Percentiles rank a stretch among this genome's conserved stretches.
phyloP scores from a whole-genome alignment of 768 basidiomycete genomes.

The Amanita molliuscula region DNA sequence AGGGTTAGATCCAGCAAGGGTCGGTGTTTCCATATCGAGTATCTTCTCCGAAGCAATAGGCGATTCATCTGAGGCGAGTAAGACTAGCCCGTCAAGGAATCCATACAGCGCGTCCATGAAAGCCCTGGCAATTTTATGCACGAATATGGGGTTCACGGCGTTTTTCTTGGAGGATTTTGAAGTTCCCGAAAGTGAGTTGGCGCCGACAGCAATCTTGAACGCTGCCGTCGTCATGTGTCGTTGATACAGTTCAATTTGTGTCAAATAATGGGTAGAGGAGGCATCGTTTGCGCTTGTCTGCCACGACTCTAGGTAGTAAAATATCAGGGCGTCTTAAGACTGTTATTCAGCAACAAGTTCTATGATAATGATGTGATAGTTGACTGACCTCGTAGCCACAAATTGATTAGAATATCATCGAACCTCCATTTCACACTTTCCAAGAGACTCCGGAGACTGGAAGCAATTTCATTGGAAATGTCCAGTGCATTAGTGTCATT shows the following conservation, averaged over 20 bases:
- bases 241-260: conserved; percentile 76
- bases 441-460: conserved; percentile 60
- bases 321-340: conserved; percentile 62
- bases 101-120: conserved; percentile 82
- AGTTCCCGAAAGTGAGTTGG: conserved; percentile 42
- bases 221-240: conserved; percentile 64
- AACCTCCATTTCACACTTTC: conserved; percentile 86
- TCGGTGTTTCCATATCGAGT: conserved; percentile 19
- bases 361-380: not conserved
- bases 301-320: conserved; percentile 89
- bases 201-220: conserved; percentile 73
- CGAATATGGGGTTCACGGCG: conserved; percentile 50
- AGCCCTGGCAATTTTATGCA: conserved; percentile 67
- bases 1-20: conserved; percentile 31
- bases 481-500: conserved; percentile 76
- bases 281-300: conserved; percentile 47
- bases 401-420: conserved; percentile 63
- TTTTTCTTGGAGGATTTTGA: conserved; percentile 46
- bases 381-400: conserved; percentile 74
- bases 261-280: conserved; percentile 64
- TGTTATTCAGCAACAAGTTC: not conserved
- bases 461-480: conserved; percentile 63
- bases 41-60: conserved; percentile 32
- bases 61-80: conserved; percentile 65
- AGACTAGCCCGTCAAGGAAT: conserved; percentile 78